Evolutionary conservation across 352 stramenopile genomes (phyloP).

Genomic region (Phytophthora ramorum): DNA sequence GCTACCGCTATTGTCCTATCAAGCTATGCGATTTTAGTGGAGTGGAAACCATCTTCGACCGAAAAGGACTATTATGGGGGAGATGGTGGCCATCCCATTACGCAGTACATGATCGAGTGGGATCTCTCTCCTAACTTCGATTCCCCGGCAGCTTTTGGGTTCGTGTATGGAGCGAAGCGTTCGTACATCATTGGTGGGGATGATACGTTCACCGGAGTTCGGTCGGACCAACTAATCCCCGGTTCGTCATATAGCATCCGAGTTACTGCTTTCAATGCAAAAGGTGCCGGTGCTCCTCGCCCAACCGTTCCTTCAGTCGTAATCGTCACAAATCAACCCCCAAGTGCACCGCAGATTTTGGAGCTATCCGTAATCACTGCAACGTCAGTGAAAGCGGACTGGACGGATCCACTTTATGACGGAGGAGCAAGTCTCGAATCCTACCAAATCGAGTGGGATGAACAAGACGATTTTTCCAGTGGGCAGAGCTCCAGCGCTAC

Average conservation of each 20-base stretch:
- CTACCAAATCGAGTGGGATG: conserved; percentile 85
- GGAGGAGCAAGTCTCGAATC: conserved; percentile 86
- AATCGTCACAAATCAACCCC: conserved; percentile 65
- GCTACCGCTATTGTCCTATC: conserved; percentile 80
- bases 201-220: conserved; percentile 93
- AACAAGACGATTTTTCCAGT: conserved; percentile 77
- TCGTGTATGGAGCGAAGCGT: conserved; percentile 54
- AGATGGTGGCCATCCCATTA: conserved; percentile 92
- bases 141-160: conserved; percentile 78
- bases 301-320: conserved; percentile 53
- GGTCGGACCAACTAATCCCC: conserved; percentile 77
- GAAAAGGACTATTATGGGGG: conserved; percentile 90
- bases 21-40: conserved; percentile 91
- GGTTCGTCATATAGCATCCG: conserved; percentile 84
- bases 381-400: conserved; percentile 83
- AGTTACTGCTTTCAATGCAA: conserved; percentile 81
- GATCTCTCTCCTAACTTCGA: conserved; percentile 90
- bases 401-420: conserved; percentile 91
- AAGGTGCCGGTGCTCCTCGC: conserved; percentile 60
- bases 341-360: conserved; percentile 66
- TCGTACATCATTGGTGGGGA: conserved; percentile 93
- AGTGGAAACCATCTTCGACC: conserved; percentile 88
- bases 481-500: conserved; percentile 72
- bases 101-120: conserved; percentile 97
- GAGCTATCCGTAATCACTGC: conserved; percentile 57